Conservation (phyloP, 1,284 basidiomycete species). For the Cryptococcus amylolentus region DNA sequence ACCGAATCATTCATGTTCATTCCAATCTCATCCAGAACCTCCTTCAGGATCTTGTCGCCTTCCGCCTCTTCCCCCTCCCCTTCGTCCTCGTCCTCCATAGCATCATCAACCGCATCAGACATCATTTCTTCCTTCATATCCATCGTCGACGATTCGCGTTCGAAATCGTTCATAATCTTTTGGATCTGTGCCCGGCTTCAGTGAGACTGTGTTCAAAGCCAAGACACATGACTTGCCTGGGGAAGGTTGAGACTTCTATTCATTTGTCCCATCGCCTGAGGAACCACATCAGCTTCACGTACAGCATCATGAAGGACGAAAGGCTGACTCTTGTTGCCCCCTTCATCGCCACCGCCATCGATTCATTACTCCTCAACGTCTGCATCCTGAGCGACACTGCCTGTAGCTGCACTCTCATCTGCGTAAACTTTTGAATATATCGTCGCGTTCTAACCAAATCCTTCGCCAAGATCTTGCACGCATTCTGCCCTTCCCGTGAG, state of each 20-base stretch:
- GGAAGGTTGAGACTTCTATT: conserved; percentile 93
- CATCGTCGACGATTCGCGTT: conserved; percentile 95
- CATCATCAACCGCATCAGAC: conserved; percentile 96
- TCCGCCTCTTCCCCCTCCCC: conserved; percentile 88
- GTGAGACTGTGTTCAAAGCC: background rate
- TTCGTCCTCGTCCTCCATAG: conserved; percentile 89
- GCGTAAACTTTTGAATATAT: conserved; percentile 97
- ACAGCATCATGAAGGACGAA: background rate
- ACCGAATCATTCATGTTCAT: conserved; percentile 89
- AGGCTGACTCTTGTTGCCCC: conserved; percentile 83
- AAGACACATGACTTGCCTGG: conserved; percentile 30
- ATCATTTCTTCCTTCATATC: conserved; percentile 99
- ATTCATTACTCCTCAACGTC: conserved; percentile 91
- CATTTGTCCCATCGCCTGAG: conserved; percentile 96
- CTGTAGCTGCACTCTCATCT: conserved; percentile 97
- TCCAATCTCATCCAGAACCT: conserved; percentile 97
- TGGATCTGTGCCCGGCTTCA: conserved; percentile 62
- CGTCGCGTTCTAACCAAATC: conserved; percentile 93
- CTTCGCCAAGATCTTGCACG: conserved; percentile 99
- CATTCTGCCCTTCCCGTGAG: conserved; percentile 60
- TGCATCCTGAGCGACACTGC: conserved; percentile 95
- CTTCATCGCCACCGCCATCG: conserved; percentile 99
- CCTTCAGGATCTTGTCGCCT: conserved; percentile 89
- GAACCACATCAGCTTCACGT: background rate
- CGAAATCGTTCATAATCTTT: conserved; percentile 96